Base-by-base conservation (phyloP, 495 filamentous ascomycete genomes). In the Aspergillus nidulans region DNA sequence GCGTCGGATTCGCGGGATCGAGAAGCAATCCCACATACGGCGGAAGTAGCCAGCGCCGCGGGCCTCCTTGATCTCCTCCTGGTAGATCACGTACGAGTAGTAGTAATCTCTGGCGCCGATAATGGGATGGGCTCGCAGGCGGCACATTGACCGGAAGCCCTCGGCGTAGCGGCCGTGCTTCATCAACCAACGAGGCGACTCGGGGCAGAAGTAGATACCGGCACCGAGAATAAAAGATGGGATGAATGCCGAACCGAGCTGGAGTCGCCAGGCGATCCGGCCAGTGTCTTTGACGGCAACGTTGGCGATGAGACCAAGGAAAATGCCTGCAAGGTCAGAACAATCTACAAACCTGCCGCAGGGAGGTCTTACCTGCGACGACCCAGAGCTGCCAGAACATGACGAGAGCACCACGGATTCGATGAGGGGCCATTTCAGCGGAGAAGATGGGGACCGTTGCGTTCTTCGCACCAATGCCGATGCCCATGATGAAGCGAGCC, bases 161-260 rank as follows among this genome's bases (percentile, higher is more conserved):
- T 82, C 45, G 49, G 49, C 57, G 46, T 64, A 78, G 69, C 42
- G 71, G 60, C 71, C 68, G 50, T 87, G 80, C 60, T 84, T 86
- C 68, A 87, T 81, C 44, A 78, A 74, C 85, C 84, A 86, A 26
- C 84, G 78, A 26, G 86, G 85, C 6, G 83, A 87, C 63, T 89
- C 85, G 6, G 79, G 81, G 53, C 83, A 86, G 66, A 88, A 81
- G 39, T 65, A 84, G 51, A 87, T 81, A 6, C 82, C 80, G 41
- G 78, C n/a, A 1, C 76, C 58, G 6, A 88, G 73, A 6, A 84
- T 76, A 20, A 89, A 63, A 1, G 86, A 82, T 3, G 86, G 86
- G 58, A 88, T 79, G 60, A 86, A 86, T 0, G 84, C 82, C 19
- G 84, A 85, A 1, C 80, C 85, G 19, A 87, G 61, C 60, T 88